Base-by-base conservation (phyloP, 441 rosid species). In the Erodium trifolium region DNA sequence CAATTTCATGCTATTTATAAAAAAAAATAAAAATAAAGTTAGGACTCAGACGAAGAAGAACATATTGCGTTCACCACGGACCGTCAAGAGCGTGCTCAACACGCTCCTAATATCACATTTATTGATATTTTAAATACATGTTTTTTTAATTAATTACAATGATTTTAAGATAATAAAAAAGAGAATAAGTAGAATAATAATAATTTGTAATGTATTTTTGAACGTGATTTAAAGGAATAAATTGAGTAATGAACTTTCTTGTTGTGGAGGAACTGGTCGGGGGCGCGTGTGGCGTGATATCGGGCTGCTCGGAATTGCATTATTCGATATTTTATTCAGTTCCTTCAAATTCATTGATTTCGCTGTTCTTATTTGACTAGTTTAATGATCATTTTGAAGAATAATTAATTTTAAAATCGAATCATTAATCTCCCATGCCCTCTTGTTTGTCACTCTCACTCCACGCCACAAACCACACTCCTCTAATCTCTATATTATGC, bases 301-400 rank as follows among this genome's bases (percentile, higher is more conserved):
- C 12, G 47, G 47, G 11, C 12, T 12, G 8, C 60, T 53, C 60
- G 60, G 14, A 53, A n/a, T 53, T 53, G 19, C 60, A 53, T n/a
- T 16, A 8, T 43, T 11, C 11, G 12, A 43, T 43, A 53, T 64
- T 39, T 67, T 65, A 5, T 47, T 67, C 18, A 45, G 67, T 73
- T 68, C 77, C 69, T 70, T 63, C 70, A 29, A 67, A 69, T 69
- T 35, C 68, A 23, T 39, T 74, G 70, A 17, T 69, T 45, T 37
- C 1, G 59, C 23, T 8, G 70, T 37, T 49, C 16, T 5, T n/a
- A 5, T 53, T 53, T 2, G n/a, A 12, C 17, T 53, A 53, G 3
- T 53, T 53, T 53, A 53, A 0, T 53, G 18, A 51, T 5, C 16
- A n/a, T n/a, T n/a, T 11, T 14, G 7, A 13, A 53, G 2, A 14